Base-by-base conservation (phyloP, 164 flowering plant species). In the Macadamia integrifolia region DNA sequence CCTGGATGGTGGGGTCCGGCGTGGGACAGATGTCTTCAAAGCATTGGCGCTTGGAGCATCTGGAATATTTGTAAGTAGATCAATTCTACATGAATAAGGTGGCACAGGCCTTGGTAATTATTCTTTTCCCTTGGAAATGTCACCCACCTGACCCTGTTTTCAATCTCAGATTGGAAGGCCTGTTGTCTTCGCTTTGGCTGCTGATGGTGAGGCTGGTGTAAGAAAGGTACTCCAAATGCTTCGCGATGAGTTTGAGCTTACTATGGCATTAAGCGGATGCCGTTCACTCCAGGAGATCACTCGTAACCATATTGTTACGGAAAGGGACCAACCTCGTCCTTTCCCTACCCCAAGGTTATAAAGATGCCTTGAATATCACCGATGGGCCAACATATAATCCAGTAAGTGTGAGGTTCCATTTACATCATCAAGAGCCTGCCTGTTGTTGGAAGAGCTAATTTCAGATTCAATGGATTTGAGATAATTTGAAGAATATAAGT, bases 11-110 rank as follows among this genome's bases (percentile, higher is more conserved):
- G 98, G 98, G 0, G 79, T 92, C 30, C 87, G 99, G 4, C 89
- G 98, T 68, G 99, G 99, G 59, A 92, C 99, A 3, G 99, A 94
- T 76, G 97, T 94, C 60, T 92, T 94, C 72, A 94, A 94, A 68
- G 97, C 97, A 70, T 74, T 94, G 75, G 99, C 99, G 30, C 88
- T 94, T 9, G 99, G 99, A 50, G 99, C 99, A 31, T 80, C 97
- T 58, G 96, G 97, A 48, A 76, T 94, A 28, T 92, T 94, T 77
- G 97, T 94, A 80, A 87, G 97, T 72, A 18, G 14, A 59, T 53
- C 11, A 66, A 46, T 3, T 46, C 57, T 6, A 13, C 17, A 14
- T 52, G 14, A 69, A 9, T 13, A 40, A 13, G 28, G 17, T 60
- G 6, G 17, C 9, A 29, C 44, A 13, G 13, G 13, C 48, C 18